Evolutionary conservation across 2,329 filamentous ascomycete genomes (phyloP).

Genomic region (Monosporascus sp.): DNA sequence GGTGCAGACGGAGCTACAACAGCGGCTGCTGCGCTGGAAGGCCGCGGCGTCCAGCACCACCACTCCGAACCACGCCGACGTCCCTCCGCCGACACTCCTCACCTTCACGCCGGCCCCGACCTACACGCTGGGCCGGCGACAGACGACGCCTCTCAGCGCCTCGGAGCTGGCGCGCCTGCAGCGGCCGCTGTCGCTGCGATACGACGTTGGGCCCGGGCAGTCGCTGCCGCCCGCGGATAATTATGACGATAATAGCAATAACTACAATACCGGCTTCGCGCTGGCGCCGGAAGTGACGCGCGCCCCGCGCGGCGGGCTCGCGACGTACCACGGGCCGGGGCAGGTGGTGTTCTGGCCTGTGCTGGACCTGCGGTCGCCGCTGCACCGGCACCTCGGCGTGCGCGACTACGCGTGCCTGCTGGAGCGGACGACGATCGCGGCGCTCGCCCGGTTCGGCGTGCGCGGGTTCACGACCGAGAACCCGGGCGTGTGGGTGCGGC

Average conservation of each 20-base stretch:
- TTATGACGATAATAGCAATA: too few species aligned
- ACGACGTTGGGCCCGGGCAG: not conserved
- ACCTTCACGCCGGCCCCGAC: constrained; percentile 79
- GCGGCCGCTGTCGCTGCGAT: constrained; percentile 32
- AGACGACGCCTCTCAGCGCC: constrained; percentile 45
- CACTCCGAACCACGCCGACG: constrained; percentile 20
- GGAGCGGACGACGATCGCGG: constrained; percentile 68
- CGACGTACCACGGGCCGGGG: constrained; percentile 92
- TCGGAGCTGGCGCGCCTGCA: constrained; percentile 41
- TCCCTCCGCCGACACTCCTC: constrained; percentile 65
- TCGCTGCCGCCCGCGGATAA: not conserved
- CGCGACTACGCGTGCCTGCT: constrained; percentile 73
- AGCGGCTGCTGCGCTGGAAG: constrained; percentile 57
- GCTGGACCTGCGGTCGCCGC: constrained; percentile 64
- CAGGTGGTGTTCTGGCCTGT: constrained; percentile 92
- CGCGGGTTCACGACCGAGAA: constrained; percentile 62
- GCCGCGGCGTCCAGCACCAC: constrained; percentile 20
- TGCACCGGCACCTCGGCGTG: constrained; percentile 59
- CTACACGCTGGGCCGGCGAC: constrained; percentile 86
- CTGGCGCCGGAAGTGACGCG: constrained; percentile 58
- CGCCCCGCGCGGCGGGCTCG: constrained; percentile 80
- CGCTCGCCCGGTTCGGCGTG: constrained; percentile 58
- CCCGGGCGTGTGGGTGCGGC: constrained; percentile 75
- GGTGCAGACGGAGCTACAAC: constrained; percentile 34
- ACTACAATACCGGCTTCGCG: constrained; percentile 19